Conservation (phyloP, 306 rosid species). For the Lathyrus aphaca region DNA sequence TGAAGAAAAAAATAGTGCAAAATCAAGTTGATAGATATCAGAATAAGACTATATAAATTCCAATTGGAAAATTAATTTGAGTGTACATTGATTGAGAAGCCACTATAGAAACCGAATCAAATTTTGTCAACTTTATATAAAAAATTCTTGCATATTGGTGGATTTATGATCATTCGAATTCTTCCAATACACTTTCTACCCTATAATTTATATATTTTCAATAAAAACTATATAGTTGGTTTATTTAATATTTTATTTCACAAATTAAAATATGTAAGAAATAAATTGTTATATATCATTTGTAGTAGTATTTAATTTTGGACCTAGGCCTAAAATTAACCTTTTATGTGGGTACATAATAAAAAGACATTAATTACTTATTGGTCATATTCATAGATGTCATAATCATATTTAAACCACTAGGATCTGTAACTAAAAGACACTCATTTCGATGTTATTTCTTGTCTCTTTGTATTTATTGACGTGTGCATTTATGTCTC, state of each 20-base stretch:
- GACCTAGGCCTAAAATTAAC: conserved; percentile 7
- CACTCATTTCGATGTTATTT: conserved; percentile 43
- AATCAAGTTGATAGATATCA: conserved; percentile 29
- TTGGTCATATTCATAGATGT: conserved; percentile 35
- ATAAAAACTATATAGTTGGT: too few species aligned
- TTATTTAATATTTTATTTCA: too few species aligned
- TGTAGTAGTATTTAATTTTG: not conserved
- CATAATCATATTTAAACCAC: conserved; percentile 46
- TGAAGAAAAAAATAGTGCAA: conserved; percentile 16
- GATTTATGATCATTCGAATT: conserved; percentile 47
- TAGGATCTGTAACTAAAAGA: conserved; percentile 43
- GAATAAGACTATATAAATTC: conserved; percentile 28
- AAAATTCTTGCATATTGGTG: conserved; percentile 30
- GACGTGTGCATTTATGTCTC: conserved; percentile 45
- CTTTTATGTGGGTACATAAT: not conserved
- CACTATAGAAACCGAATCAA: conserved; percentile 22
- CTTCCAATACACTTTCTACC: not conserved
- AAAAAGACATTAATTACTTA: conserved; percentile 20
- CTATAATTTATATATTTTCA: too few species aligned
- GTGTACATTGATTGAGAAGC: conserved; percentile 41
- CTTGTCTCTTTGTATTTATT: conserved; percentile 34
- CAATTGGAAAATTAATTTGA: conserved; percentile 35
- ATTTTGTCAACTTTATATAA: conserved; percentile 24
- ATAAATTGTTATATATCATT: too few species aligned
- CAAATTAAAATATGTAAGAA: too few species aligned